A percentile compares a stretch with the other conserved stretches of the same genome.
These are phyloP conservation scores for Stagonosporopsis cucurbitacearum DNA, from an alignment of 2,329 filamentous ascomycete genomes.

Conservation along the genomic window DNA sequence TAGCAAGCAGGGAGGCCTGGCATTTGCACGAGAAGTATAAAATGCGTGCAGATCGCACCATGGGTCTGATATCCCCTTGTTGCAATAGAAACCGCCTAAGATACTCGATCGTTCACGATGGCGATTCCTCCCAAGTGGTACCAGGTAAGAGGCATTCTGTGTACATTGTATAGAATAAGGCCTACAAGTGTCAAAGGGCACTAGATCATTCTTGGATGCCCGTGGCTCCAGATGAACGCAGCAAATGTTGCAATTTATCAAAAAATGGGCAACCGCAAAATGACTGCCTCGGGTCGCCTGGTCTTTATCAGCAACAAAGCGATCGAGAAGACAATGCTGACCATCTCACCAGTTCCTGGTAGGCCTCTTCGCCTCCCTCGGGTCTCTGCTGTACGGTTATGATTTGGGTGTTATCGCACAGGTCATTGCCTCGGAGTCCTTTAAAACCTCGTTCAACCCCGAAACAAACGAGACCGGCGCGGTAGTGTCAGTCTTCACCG, in stretches of 20 bases:
- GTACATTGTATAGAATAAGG: not conserved
- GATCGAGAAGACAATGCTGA: slow-evolving; percentile 6
- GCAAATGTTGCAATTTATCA: not conserved
- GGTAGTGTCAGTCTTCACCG: slow-evolving; percentile 80
- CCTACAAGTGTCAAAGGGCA: not conserved
- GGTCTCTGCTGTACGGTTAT: slow-evolving; percentile 65
- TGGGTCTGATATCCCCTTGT: slow-evolving; percentile 17
- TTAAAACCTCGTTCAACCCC: slow-evolving; percentile 51
- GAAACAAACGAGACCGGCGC: slow-evolving; percentile 62
- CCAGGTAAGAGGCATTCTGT: slow-evolving; percentile 51
- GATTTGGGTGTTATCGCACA: slow-evolving; percentile 67
- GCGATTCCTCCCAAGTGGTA: slow-evolving; percentile 64
- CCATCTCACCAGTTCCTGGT: slow-evolving; percentile 59
- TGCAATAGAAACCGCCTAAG: slow-evolving; percentile 15
- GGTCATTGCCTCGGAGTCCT: slow-evolving; percentile 57
- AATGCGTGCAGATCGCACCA: slow-evolving; percentile 11
- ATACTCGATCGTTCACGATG: slow-evolving; percentile 49
- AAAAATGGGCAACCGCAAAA: not conserved
- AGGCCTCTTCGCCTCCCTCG: slow-evolving; percentile 64
- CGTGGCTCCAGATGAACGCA: not conserved
- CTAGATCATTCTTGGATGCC: not conserved
- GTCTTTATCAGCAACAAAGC: not conserved
- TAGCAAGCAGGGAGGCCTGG: slow-evolving; percentile 3
- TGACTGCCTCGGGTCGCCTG: not conserved
- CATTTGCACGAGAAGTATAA: slow-evolving; percentile 15